Evolutionary conservation across 371 early-diverging fungal genomes (phyloP).

Genomic region (Apophysomyces sp.): DNA sequence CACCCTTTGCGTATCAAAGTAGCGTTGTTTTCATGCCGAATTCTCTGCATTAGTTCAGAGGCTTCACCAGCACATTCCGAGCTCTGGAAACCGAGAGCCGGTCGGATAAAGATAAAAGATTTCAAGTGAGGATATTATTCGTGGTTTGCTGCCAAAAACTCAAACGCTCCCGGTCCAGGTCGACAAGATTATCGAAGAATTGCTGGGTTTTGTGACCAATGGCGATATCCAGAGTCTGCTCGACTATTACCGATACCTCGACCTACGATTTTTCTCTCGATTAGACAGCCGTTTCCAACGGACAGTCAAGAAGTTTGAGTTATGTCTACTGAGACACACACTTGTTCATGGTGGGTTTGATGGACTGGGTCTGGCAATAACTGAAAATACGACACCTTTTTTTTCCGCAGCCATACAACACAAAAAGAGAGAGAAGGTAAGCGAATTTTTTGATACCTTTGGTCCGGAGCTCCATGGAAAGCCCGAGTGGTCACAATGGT

Average conservation of each 20-base stretch:
- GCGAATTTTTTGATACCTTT: slow-evolving; percentile 63
- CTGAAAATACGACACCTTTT: neutral
- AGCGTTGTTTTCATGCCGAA: neutral
- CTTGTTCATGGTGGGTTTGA: slow-evolving; percentile 52
- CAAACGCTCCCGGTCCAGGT: slow-evolving; percentile 32
- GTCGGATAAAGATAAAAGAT: slow-evolving; percentile 64
- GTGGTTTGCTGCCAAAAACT: neutral
- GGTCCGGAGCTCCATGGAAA: slow-evolving; percentile 62
- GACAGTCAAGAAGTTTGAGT: slow-evolving; percentile 65
- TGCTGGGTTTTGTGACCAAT: slow-evolving; percentile 47
- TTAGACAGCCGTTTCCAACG: slow-evolving; percentile 63
- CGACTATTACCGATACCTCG: slow-evolving; percentile 67
- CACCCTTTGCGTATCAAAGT: neutral
- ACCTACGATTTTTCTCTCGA: slow-evolving; percentile 66
- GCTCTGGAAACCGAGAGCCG: slow-evolving; percentile 61
- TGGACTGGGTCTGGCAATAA: neutral
- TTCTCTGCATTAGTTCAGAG: slow-evolving; percentile 52
- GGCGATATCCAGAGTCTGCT: slow-evolving; percentile 60
- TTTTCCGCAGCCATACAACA: slow-evolving; percentile 55
- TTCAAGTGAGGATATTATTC: slow-evolving; percentile 43
- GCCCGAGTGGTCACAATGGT: slow-evolving; percentile 69
- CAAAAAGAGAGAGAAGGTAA: slow-evolving; percentile 56
- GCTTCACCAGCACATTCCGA: slow-evolving; percentile 63
- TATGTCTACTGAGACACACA: slow-evolving; percentile 61
- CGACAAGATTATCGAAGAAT: slow-evolving; percentile 67